These are phyloP conservation scores for Saturnispora halmiae DNA, from an alignment of 805 yeast species.

Conservation along the genomic window DNA sequence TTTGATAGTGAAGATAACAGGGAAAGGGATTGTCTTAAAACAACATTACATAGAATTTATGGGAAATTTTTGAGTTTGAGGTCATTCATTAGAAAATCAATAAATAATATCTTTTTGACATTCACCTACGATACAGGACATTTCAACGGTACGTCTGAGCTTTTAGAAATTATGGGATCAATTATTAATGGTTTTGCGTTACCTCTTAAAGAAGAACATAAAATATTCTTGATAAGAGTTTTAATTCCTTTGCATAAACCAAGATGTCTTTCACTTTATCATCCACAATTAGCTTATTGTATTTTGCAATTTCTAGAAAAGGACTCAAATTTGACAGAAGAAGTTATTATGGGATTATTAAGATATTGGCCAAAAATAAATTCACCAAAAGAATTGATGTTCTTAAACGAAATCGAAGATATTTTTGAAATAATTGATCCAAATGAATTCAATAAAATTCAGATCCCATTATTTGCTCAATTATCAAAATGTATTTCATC, in stretches of 20 bases:
- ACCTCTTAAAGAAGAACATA: slow-evolving; percentile 95
- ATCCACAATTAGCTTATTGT: slow-evolving; percentile 95
- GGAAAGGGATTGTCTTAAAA: slow-evolving; percentile 90
- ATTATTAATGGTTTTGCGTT: slow-evolving; percentile 97
- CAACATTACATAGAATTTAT: slow-evolving; percentile 90
- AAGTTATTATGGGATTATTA: slow-evolving; percentile 87
- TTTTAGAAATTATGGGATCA: slow-evolving; percentile 89
- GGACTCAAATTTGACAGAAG: slow-evolving; percentile 87
- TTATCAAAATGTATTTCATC: slow-evolving; percentile 88
- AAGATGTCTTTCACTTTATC: slow-evolving; percentile 79
- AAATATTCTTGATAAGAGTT: slow-evolving; percentile 76
- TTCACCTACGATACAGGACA: slow-evolving; percentile 92
- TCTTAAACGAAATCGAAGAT: slow-evolving; percentile 91
- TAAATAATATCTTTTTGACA: slow-evolving; percentile 85
- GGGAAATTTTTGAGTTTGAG: slow-evolving; percentile 88
- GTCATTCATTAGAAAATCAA: slow-evolving; percentile 83
- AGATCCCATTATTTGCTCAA: slow-evolving; percentile 89
- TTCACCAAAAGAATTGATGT: slow-evolving; percentile 93
- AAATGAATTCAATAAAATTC: slow-evolving; percentile 79
- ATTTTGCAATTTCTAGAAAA: slow-evolving; percentile 93
- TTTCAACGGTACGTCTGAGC: slow-evolving; percentile 92
- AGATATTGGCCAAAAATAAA: slow-evolving; percentile 96
- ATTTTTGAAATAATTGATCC: slow-evolving; percentile 96
- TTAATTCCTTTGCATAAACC: slow-evolving; percentile 90
- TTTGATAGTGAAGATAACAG: slow-evolving; percentile 96